Conservation (phyloP, 768 basidiomycete genomes). For the Termitomyces sp. region DNA sequence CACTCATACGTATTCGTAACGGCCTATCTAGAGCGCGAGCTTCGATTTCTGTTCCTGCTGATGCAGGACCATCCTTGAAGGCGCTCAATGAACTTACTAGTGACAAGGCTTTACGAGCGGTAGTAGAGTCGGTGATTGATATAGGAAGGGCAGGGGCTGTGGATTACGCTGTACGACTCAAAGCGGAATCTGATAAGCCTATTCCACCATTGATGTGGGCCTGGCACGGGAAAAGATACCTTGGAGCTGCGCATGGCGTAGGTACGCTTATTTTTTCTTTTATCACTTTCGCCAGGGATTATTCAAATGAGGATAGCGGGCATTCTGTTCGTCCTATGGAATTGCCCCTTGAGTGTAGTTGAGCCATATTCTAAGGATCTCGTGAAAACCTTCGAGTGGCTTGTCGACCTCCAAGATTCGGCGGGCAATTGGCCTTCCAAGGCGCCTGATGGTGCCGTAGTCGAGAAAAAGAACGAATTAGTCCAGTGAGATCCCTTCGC, state of each 20-base stretch:
- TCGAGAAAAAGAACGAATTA: slow-evolving; percentile 26
- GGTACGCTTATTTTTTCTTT: slow-evolving; percentile 26
- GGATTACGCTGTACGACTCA: slow-evolving; percentile 23
- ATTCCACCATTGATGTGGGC: slow-evolving; percentile 50
- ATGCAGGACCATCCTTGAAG: neutral
- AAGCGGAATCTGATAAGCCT: slow-evolving; percentile 5
- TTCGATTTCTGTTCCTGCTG: neutral
- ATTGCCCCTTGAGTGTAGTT: slow-evolving; percentile 31
- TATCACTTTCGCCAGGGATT: neutral
- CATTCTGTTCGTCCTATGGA: slow-evolving; percentile 45
- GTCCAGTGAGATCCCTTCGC: slow-evolving; percentile 38
- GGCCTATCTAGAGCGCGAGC: neutral
- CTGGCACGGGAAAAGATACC: slow-evolving; percentile 52
- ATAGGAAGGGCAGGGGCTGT: slow-evolving; percentile 36
- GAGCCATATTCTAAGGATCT: slow-evolving; percentile 33
- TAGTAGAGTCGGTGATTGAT: slow-evolving; percentile 41
- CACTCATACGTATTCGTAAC: slow-evolving; percentile 39
- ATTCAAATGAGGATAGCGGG: slow-evolving; percentile 29
- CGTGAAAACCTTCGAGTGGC: slow-evolving; percentile 40
- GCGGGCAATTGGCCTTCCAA: slow-evolving; percentile 50
- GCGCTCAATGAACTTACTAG: slow-evolving; percentile 22
- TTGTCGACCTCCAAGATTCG: slow-evolving; percentile 36
- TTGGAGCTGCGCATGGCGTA: slow-evolving; percentile 57
- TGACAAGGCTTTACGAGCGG: slow-evolving; percentile 24
- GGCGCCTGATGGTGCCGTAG: slow-evolving; percentile 18